Evolutionary conservation across 2,329 filamentous ascomycete species (phyloP), one percentile per base, ranked within the genome.

Genomic region (Aspergillus pseudotamarii): DNA sequence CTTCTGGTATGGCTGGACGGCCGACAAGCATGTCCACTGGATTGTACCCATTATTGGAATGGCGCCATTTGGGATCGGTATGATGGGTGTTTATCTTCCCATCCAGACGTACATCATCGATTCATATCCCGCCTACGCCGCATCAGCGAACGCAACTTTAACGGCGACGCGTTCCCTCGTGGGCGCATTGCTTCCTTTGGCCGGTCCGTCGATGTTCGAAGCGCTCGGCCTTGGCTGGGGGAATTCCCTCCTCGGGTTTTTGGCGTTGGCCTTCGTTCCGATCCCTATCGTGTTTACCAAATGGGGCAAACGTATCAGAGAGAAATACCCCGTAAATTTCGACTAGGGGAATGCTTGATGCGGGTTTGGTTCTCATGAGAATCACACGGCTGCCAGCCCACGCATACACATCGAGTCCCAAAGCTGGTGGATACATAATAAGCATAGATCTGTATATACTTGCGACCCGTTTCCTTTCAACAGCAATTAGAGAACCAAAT

Each of bases 81-180:
- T 86, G 59, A 84, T 88, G 54, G 79, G 85, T 8, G 79, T 82
- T 0, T 89, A 88, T 65, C 72, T 77, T 72, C 84, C 84, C 36
- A 82, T 86, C 50, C 85, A 88, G 57, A 88, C 86, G 19, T 90
- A 90, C 67, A 78, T 89, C 10, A 84, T 90, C 23, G 87, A 89
- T 64, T 83, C 81, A 62, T 82, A 82, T 19, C 77, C 79, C 0
- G 78, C 75, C 11, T 72, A 77, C 58, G 82, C 83, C 0, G 83
- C 83, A 0, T 79, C 74, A 57, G 83, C 84, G 0, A 83, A 84
- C 32, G 85, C 84, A 0, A 84, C 83, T 0, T 80, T 84, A n/a
- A 84, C 84, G 0, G 81, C 87, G 3, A 76, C 86, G 12, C 78
- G 86, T 50, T 85, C 82, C 2, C 73, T 89, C 62, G 80, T 83